Evolutionary conservation across 2,329 filamentous ascomycete species (phyloP), one percentile per base, ranked within the genome.

Genomic region (Xylaria sp.): DNA sequence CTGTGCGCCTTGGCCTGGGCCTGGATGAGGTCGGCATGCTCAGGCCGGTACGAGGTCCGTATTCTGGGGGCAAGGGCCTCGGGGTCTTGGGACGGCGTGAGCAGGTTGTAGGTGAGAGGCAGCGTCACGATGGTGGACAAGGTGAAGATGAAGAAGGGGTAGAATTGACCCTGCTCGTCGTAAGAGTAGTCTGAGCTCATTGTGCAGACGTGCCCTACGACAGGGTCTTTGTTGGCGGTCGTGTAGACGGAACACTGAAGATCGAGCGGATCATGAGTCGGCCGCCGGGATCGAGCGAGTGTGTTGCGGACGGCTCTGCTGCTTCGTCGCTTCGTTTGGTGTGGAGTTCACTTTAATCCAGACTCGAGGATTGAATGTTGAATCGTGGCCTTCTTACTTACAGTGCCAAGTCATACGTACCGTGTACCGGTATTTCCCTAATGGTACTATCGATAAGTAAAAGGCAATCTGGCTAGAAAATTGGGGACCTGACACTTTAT

Each of bases 131-230:
- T 89, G 76, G 90, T 90, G 69, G 91, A 89, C 76, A 98, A 86
- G 49, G 94, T 97, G 78, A 97, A 90, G 82, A 98, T 91, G 85
- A 99, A 99, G 87, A 97, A 97, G 73, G 96, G 96, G 86, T 97
- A 99, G 85, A 97, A 97, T 87, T 97, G 93, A 75, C 94, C 94
- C 88, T 96, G 89, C 79, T 97, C 92, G 87, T 99, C 96, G 84
- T 99, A 99, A 76, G 92, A 96, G 86, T 99, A 99, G 81, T 98
- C 95, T 77, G 92, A 93, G 78, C 91, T 94, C 89, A 96, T 96
- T 79, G 84, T 90, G 80, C 72, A 70, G 71, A 73, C 67, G 69
- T 69, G 73, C 74, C 74, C 75, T 75, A 67, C 60, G 67, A 68
- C 70, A 74, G 75, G 74, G 75, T 73, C 73, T 76, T 76, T 54